Evolutionary conservation across 75 land plant species (phyloP).

Genomic region (Pseudotsuga menziesii): DNA sequence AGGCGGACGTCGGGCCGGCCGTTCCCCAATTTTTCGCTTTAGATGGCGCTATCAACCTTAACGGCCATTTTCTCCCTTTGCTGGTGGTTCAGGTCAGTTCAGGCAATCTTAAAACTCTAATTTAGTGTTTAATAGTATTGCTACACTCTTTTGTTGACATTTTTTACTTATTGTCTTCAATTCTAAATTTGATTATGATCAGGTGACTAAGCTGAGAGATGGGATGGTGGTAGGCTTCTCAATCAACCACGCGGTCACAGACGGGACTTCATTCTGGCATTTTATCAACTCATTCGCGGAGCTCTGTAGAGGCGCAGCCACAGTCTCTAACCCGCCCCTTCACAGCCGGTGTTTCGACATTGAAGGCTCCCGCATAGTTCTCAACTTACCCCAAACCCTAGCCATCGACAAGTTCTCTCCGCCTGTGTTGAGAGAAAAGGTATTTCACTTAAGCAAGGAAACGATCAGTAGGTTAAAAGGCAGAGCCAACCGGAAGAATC

Average conservation of each 20-base stretch:
- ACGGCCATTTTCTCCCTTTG: slow-evolving; percentile 4
- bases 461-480: slow-evolving; percentile 29
- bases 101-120: too few species aligned
- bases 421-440: slow-evolving; percentile 24
- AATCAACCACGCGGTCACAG: slow-evolving; percentile 41
- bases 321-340: slow-evolving; percentile 15
- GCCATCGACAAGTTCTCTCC: background rate
- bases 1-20: background rate
- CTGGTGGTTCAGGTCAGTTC: slow-evolving; percentile 2
- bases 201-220: slow-evolving; percentile 47
- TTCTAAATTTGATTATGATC: background rate
- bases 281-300: slow-evolving; percentile 60
- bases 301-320: slow-evolving; percentile 5
- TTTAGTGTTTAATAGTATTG: too few species aligned
- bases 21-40: background rate
- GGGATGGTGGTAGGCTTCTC: slow-evolving; percentile 55
- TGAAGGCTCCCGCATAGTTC: slow-evolving; percentile 19
- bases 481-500: slow-evolving; percentile 18
- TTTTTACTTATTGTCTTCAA: too few species aligned
- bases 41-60: background rate
- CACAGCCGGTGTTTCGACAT: background rate
- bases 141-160: too few species aligned
- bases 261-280: slow-evolving; percentile 57
- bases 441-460: slow-evolving; percentile 39
- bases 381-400: too few species aligned